Conservation (phyloP, 2,329 filamentous ascomycete species). For the Raffaelea deltoideospora region DNA sequence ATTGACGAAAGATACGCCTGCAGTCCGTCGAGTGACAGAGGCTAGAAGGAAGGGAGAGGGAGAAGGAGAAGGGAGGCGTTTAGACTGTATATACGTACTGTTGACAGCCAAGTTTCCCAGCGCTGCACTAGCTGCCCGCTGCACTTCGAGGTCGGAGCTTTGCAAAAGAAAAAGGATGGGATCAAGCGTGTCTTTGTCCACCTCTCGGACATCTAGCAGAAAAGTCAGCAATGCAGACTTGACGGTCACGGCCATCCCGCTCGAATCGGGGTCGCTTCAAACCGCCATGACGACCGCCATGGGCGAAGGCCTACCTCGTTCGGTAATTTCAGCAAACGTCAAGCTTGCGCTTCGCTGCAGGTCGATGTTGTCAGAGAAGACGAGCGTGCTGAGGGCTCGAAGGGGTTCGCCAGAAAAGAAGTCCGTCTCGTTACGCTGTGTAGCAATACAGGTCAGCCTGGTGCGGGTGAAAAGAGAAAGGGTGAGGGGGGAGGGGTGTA, state of each 20-base stretch:
- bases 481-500: too few relatives aligned
- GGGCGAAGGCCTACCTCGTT: conserved; percentile 51
- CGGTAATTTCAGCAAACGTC: conserved; percentile 97
- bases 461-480: too few relatives aligned
- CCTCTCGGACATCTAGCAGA: conserved; percentile 75
- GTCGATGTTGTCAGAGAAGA: conserved; percentile 98
- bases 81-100: conserved; percentile 44
- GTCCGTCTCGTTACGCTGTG: conserved; percentile 83
- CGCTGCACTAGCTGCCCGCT: conserved; percentile 88
- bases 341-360: conserved; percentile 92
- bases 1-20: too few relatives aligned
- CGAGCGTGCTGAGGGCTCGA: conserved; percentile 82
- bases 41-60: background rate
- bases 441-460: too few relatives aligned
- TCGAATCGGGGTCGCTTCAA: too few relatives aligned
- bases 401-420: conserved; percentile 96
- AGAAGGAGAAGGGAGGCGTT: background rate
- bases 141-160: conserved; percentile 91
- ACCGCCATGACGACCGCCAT: background rate
- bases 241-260: too few relatives aligned
- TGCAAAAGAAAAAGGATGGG: conserved; percentile 92
- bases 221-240: too few relatives aligned
- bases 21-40: too few relatives aligned
- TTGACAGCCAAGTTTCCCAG: conserved; percentile 94
- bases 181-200: conserved; percentile 86